phyloP scores from a whole-genome alignment of 768 basidiomycete genomes.

The Rhodocollybia butyracea region DNA sequence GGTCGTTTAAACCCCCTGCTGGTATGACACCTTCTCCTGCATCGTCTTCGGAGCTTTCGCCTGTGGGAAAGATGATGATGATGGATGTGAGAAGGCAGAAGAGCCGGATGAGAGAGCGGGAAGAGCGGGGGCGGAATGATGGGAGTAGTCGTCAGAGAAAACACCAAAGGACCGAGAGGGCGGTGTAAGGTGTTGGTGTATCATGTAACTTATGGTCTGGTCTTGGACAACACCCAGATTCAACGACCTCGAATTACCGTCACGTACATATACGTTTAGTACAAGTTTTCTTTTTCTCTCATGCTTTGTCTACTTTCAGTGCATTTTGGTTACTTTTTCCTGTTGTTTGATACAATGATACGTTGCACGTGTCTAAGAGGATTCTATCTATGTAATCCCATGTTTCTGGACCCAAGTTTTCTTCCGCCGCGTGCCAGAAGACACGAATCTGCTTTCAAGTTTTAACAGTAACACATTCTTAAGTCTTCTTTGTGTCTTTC shows the following conservation, averaged over 20 bases:
- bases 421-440: no score
- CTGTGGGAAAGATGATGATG: constrained; percentile 67
- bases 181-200: not conserved
- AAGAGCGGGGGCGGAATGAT: not conserved
- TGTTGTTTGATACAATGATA: no score
- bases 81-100: constrained; percentile 48
- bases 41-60: constrained; percentile 72
- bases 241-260: not conserved
- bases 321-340: no score
- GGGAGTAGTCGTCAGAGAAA: not conserved
- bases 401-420: not conserved
- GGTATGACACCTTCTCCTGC: constrained; percentile 56
- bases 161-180: not conserved
- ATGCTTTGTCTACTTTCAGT: not conserved
- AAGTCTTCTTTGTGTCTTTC: not conserved
- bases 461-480: no score
- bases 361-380: no score
- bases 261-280: not conserved
- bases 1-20: constrained; percentile 46
- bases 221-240: no score
- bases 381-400: no score
- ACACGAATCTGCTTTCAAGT: no score
- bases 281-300: not conserved
- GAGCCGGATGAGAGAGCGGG: not conserved
- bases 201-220: not conserved